Evolutionary conservation across 1,139 yeast genomes (phyloP).

Genomic region (Barnettozyma hawaiiensis): DNA sequence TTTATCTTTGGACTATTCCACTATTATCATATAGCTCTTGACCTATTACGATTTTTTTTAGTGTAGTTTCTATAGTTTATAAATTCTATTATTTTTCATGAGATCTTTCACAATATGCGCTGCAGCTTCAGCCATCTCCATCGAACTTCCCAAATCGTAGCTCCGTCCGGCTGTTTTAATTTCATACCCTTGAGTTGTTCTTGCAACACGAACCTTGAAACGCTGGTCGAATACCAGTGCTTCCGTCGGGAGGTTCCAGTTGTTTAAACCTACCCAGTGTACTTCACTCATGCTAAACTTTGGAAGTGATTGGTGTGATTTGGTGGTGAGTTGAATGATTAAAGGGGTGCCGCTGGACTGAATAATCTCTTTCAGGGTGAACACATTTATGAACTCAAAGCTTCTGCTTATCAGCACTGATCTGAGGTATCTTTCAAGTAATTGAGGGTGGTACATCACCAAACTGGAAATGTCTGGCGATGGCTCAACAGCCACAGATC

Average conservation of each 20-base stretch:
- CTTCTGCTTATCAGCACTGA: background rate
- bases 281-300: background rate
- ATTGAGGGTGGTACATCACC: background rate
- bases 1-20: too few relatives aligned
- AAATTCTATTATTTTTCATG: background rate
- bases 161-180: conserved; percentile 1
- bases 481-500: background rate
- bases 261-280: background rate
- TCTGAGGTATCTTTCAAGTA: background rate
- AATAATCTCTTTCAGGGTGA: background rate
- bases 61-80: background rate
- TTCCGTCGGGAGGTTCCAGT: background rate
- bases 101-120: background rate
- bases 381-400: background rate
- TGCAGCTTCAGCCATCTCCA: conserved; percentile 3
- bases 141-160: conserved; percentile 4
- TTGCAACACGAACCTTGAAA: background rate
- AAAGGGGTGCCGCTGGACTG: background rate
- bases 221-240: background rate
- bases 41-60: too few relatives aligned
- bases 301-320: background rate
- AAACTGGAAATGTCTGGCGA: background rate
- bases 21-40: too few relatives aligned
- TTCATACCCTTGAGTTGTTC: background rate
- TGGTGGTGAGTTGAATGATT: background rate